A percentile compares a stretch with the other conserved stretches of the same genome.
phyloP scores from a whole-genome alignment of 2,329 filamentous ascomycete species.

The Colletotrichum orbiculare region DNA sequence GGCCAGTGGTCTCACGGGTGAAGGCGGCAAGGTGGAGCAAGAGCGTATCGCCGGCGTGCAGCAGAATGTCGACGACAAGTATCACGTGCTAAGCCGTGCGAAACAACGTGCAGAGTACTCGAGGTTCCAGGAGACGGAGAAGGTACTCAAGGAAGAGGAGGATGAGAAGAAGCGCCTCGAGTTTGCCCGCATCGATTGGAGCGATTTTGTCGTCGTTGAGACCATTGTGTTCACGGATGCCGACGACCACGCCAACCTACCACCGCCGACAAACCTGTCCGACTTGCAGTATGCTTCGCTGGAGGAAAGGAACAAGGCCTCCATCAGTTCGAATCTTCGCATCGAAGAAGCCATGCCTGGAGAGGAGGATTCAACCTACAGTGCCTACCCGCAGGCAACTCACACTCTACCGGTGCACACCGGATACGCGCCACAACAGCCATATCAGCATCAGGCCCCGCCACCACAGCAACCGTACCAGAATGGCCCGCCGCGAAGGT shows the following conservation, averaged over 20 bases:
- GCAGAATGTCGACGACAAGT: conserved; percentile 81
- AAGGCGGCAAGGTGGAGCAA: conserved; percentile 75
- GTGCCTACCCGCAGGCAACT: conserved; percentile 56
- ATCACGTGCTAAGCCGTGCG: conserved; percentile 81
- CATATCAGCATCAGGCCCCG: conserved; percentile 46
- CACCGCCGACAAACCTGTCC: conserved; percentile 87
- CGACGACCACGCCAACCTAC: conserved; percentile 87
- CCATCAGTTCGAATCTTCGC: conserved; percentile 81
- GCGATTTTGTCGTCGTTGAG: conserved; percentile 95
- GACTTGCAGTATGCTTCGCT: conserved; percentile 95
- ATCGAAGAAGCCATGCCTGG: conserved; percentile 96
- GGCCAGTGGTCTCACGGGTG: conserved; percentile 73
- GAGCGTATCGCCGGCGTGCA: conserved; percentile 79
- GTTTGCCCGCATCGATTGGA: conserved; percentile 94
- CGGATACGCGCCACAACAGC: conserved; percentile 52
- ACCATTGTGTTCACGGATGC: conserved; percentile 91
- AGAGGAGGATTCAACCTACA: conserved; percentile 73
- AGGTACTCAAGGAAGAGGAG: conserved; percentile 88
- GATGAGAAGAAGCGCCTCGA: conserved; percentile 81
- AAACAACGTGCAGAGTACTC: conserved; percentile 89
- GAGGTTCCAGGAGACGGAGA: conserved; percentile 85
- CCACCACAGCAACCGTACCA: conserved; percentile 35
- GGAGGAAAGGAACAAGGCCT: conserved; percentile 93
- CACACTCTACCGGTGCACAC: conserved; percentile 59
- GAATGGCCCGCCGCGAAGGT: conserved; percentile 46